Percentiles rank a stretch among this genome's conserved stretches.
phyloP scores from a whole-genome alignment of 129 eudicot genomes.

The Artemisia tridentata region DNA sequence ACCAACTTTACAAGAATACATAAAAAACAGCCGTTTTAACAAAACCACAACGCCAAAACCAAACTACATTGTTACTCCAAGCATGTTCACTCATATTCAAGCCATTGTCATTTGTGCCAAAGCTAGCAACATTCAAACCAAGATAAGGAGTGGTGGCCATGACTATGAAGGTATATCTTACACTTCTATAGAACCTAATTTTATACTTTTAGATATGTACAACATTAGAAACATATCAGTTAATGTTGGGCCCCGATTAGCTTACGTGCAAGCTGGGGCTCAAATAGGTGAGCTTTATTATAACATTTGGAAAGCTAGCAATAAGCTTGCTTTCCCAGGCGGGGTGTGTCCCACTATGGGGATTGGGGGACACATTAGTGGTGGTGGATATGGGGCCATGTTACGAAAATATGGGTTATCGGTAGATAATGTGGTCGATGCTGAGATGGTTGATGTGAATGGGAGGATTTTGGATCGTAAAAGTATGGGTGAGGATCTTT shows the following conservation, averaged over 20 bases:
- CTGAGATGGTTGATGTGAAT: constrained; percentile 15
- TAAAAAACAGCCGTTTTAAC: constrained; percentile 22
- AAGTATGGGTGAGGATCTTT: constrained; percentile 27
- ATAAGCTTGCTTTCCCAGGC: constrained; percentile 18
- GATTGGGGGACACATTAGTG: constrained; percentile 29
- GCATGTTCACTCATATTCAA: background rate
- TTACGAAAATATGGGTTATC: constrained; percentile 26
- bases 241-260: background rate
- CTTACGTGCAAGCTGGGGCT: constrained; percentile 26
- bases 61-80: constrained; percentile 1
- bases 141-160: constrained; percentile 28
- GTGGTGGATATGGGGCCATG: constrained; percentile 29
- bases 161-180: constrained; percentile 27
- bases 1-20: constrained; percentile 15
- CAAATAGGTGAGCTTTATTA: constrained; percentile 26
- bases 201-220: constrained; percentile 18
- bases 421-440: constrained; percentile 24
- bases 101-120: constrained; percentile 21
- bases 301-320: constrained; percentile 22
- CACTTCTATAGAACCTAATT: constrained; percentile 18
- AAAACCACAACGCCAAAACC: constrained; percentile 19
- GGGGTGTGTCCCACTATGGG: constrained; percentile 28
- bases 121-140: constrained; percentile 8
- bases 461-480: constrained; percentile 20
- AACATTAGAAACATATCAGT: constrained; percentile 20